Conservation (phyloP, 805 yeast species). For the Saccharomyces cerevisiae region DNA sequence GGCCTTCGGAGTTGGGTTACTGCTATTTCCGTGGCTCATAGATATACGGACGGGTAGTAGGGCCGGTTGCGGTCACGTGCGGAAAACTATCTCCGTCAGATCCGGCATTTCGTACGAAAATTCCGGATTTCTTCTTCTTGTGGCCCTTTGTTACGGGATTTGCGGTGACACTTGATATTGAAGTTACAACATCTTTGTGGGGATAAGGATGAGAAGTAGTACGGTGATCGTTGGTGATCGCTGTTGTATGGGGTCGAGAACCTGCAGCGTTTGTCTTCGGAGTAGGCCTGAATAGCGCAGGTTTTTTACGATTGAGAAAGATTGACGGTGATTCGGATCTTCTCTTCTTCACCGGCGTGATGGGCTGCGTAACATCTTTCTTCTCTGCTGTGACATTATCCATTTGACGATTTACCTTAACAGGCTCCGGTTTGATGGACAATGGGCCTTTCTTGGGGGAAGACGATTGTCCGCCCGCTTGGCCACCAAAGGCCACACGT, state of each 20-base stretch:
- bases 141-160: neutral
- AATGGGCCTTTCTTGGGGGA: neutral
- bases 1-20: neutral
- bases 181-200: neutral
- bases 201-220: neutral
- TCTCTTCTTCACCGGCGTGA: slow-evolving; percentile 6
- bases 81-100: neutral
- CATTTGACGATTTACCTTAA: neutral
- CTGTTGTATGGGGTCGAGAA: neutral
- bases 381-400: neutral
- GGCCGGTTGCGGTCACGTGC: neutral
- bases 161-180: neutral
- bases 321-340: slow-evolving; percentile 14
- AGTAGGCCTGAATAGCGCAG: neutral
- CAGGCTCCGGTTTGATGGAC: neutral
- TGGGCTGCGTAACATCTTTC: neutral
- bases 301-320: slow-evolving; percentile 15
- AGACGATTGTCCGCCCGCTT: slow-evolving; percentile 15
- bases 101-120: slow-evolving; percentile 8
- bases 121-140: slow-evolving; percentile 17
- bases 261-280: neutral
- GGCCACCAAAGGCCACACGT: slow-evolving; percentile 30
- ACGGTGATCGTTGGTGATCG: neutral
- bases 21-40: neutral
- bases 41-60: neutral